These are phyloP conservation scores for Spathaspora arborariae DNA, from an alignment of 805 yeast species.

Conservation along the genomic window DNA sequence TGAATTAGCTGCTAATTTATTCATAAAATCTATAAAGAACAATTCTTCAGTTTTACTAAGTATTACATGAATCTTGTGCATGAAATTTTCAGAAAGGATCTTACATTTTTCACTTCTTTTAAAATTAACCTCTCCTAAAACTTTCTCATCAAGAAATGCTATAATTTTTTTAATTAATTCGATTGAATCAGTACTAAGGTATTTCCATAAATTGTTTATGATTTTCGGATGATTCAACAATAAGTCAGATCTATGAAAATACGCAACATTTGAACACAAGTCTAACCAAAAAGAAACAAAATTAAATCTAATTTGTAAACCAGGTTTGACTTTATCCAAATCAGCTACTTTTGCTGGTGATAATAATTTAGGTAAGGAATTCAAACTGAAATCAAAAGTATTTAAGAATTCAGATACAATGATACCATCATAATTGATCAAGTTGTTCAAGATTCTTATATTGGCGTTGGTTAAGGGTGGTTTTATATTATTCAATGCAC, in stretches of 20 bases:
- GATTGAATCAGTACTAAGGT: slow-evolving; percentile 52
- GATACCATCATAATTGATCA: slow-evolving; percentile 46
- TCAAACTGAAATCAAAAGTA: slow-evolving; percentile 63
- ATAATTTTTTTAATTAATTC: slow-evolving; percentile 33
- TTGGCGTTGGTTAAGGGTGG: slow-evolving; percentile 61
- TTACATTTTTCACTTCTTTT: slow-evolving; percentile 68
- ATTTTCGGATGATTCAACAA: slow-evolving; percentile 50
- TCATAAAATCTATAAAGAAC: slow-evolving; percentile 44
- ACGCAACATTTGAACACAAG: slow-evolving; percentile 46
- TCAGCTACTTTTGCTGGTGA: slow-evolving; percentile 50
- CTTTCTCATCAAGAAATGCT: slow-evolving; percentile 46
- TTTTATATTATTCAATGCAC: slow-evolving; percentile 58
- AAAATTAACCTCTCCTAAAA: slow-evolving; percentile 58
- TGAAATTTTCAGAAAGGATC: slow-evolving; percentile 72
- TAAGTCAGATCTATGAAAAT: slow-evolving; percentile 62
- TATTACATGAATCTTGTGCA: slow-evolving; percentile 54
- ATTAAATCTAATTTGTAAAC: slow-evolving; percentile 49
- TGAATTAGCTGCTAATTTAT: slow-evolving; percentile 46
- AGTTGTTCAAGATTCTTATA: slow-evolving; percentile 51
- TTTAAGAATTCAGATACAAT: slow-evolving; percentile 56
- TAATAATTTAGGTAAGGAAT: slow-evolving; percentile 58
- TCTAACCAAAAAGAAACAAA: slow-evolving; percentile 62
- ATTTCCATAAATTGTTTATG: slow-evolving; percentile 65
- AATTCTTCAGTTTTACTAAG: slow-evolving; percentile 25
- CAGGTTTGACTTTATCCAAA: slow-evolving; percentile 28